phyloP scores from a whole-genome alignment of 106 monocot genomes.

The Apostasia ramifera region DNA sequence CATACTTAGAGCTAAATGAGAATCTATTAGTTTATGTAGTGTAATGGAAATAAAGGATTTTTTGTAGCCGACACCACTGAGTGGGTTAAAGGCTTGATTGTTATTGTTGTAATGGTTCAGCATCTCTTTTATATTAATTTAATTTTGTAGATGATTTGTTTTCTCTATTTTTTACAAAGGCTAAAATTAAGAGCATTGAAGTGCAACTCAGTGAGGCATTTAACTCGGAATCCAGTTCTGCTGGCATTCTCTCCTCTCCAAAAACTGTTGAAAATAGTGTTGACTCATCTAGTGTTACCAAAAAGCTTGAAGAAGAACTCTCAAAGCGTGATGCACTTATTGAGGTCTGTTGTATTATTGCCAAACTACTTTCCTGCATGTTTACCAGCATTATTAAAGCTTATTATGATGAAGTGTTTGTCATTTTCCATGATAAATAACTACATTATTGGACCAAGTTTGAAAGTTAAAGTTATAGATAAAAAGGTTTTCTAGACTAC shows the following conservation, averaged over 20 bases:
- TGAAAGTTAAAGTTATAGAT: not conserved
- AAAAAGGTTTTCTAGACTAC: too few species aligned
- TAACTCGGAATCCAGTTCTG: constrained; percentile 52
- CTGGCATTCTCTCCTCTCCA: constrained; percentile 38
- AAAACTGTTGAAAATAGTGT: constrained; percentile 40
- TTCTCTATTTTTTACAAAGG: constrained; percentile 27
- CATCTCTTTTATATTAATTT: not conserved
- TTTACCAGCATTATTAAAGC: not conserved
- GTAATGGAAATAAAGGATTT: too few species aligned
- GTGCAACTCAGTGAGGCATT: constrained; percentile 57
- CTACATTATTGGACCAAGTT: not conserved
- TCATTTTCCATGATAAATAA: not conserved
- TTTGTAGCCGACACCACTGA: too few species aligned
- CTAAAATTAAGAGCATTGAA: constrained; percentile 64
- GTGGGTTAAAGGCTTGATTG: too few species aligned
- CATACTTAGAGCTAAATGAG: too few species aligned
- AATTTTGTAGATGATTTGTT: not conserved
- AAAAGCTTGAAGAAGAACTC: constrained; percentile 92
- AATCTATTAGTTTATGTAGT: too few species aligned
- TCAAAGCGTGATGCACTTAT: constrained; percentile 88
- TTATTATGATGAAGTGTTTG: not conserved
- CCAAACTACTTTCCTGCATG: not conserved
- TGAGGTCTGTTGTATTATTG: constrained; percentile 48
- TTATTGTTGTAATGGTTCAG: too few species aligned
- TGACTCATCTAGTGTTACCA: constrained; percentile 58